Evolutionary conservation across 169 alveolate genomes (phyloP).

Genomic region (Condylostoma magnum): DNA sequence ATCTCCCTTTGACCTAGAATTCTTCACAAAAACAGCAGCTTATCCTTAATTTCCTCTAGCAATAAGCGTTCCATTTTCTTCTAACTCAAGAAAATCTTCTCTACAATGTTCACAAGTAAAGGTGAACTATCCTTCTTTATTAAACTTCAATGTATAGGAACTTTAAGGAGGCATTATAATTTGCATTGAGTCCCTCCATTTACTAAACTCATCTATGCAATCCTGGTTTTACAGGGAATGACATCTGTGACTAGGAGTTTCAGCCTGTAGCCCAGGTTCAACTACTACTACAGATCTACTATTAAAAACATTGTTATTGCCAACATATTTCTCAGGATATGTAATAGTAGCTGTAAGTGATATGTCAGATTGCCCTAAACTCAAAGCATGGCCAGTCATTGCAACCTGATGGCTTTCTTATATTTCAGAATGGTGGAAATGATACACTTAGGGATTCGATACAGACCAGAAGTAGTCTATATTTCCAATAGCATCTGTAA

Average conservation of each 20-base stretch:
- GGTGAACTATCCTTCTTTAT: slow-evolving; percentile 42
- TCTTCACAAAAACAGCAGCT: slow-evolving; percentile 45
- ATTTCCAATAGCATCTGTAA: background rate
- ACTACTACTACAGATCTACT: slow-evolving; percentile 35
- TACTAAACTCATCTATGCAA: slow-evolving; percentile 2
- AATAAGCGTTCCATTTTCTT: slow-evolving; percentile 31
- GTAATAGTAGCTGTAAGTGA: slow-evolving; percentile 39
- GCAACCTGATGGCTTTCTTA: slow-evolving; percentile 15
- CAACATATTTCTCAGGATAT: slow-evolving; percentile 42
- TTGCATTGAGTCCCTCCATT: slow-evolving; percentile 38
- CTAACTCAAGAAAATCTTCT: slow-evolving; percentile 28
- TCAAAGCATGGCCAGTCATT: slow-evolving; percentile 17
- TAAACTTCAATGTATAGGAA: slow-evolving; percentile 34
- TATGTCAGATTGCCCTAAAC: slow-evolving; percentile 39
- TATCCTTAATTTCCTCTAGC: slow-evolving; percentile 47
- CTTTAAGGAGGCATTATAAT: slow-evolving; percentile 48
- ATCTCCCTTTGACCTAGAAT: slow-evolving; percentile 38
- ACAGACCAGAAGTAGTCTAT: slow-evolving; percentile 5
- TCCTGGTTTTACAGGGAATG: slow-evolving; percentile 38
- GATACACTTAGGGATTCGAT: slow-evolving; percentile 12
- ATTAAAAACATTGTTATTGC: slow-evolving; percentile 37
- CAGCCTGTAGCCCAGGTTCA: slow-evolving; percentile 14
- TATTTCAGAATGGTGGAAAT: background rate
- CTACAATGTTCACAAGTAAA: slow-evolving; percentile 32
- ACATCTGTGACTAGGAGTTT: slow-evolving; percentile 29